Evolutionary conservation across 2,329 filamentous ascomycete genomes (phyloP).

Genomic region (Hansfordia pulvinata): DNA sequence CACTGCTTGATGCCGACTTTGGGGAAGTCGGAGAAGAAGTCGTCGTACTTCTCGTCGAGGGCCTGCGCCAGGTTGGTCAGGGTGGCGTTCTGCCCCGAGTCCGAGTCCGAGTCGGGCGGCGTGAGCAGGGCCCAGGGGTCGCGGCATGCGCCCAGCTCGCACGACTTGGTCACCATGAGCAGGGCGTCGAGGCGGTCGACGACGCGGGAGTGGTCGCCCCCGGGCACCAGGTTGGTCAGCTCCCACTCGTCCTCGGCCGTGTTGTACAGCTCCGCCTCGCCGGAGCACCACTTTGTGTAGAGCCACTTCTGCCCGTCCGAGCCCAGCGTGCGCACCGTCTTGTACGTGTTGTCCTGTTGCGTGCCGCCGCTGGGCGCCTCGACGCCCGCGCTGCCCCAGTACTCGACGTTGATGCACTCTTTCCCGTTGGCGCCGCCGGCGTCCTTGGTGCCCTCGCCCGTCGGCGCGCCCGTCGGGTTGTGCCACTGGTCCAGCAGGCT

Average conservation of each 20-base stretch:
- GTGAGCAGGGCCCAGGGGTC: neutral
- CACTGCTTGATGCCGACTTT: too few relatives aligned
- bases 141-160: neutral
- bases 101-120: too few relatives aligned
- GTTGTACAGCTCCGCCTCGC: conserved; percentile 35
- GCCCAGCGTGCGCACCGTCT: conserved; percentile 32
- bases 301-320: conserved; percentile 34
- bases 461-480: too few relatives aligned
- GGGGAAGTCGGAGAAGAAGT: too few relatives aligned
- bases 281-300: conserved; percentile 42
- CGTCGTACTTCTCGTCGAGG: neutral
- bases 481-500: too few relatives aligned
- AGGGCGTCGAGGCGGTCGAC: neutral
- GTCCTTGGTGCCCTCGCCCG: too few relatives aligned
- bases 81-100: neutral
- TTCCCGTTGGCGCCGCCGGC: too few relatives aligned
- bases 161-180: neutral
- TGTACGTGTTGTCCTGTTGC: conserved; percentile 36
- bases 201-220: neutral
- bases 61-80: neutral
- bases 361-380: neutral
- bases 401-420: conserved; percentile 20
- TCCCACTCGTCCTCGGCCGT: neutral
- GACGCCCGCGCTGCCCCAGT: conserved; percentile 1
- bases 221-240: neutral